Percentiles rank a stretch among this genome's conserved stretches.
Conservation (phyloP, 768 basidiomycete species). For the Tylopilus balloui region DNA sequence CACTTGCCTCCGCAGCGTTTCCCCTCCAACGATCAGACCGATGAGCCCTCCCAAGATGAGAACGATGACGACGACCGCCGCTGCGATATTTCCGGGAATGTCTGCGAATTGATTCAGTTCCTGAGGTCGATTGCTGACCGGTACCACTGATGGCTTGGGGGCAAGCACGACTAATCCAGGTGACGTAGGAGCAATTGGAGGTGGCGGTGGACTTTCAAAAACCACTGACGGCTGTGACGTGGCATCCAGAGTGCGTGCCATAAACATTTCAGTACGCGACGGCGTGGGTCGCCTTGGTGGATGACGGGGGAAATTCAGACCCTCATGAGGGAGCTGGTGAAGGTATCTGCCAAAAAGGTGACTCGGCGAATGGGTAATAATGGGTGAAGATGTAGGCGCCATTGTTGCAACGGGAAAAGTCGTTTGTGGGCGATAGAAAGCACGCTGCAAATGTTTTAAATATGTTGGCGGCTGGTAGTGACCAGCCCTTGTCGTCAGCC, state of each 20-base stretch:
- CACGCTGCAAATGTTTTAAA: conserved; percentile 17
- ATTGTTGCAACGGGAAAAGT: conserved; percentile 10
- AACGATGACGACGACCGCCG: conserved; percentile 19
- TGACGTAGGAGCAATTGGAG: conserved; percentile 1
- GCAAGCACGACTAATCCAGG: conserved; percentile 4
- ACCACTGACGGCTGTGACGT: conserved; percentile 8
- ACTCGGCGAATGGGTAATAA: conserved; percentile 1
- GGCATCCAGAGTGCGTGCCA: conserved; percentile 7
- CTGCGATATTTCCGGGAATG: conserved; percentile 20
- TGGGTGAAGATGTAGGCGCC: conserved; percentile 20
- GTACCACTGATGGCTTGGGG: conserved; percentile 4
- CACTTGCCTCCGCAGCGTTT: conserved; percentile 20
- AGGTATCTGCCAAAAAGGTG: conserved; percentile 5
- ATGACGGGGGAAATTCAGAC: conserved; percentile 2
- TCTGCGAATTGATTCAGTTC: conserved; percentile 3
- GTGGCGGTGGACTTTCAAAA: conserved; percentile 2
- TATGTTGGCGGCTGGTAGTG: conserved; percentile 25
- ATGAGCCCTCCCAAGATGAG: conserved; percentile 28
- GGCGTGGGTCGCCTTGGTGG: background rate
- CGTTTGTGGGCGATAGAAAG: background rate
- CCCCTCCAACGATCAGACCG: conserved; percentile 26
- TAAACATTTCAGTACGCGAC: background rate
- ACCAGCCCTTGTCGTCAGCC: conserved; percentile 15
- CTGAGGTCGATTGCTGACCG: conserved; percentile 2
- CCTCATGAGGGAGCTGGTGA: conserved; percentile 17